phyloP scores from a whole-genome alignment of 2,329 filamentous ascomycete species.

The Fusarium globosum region DNA sequence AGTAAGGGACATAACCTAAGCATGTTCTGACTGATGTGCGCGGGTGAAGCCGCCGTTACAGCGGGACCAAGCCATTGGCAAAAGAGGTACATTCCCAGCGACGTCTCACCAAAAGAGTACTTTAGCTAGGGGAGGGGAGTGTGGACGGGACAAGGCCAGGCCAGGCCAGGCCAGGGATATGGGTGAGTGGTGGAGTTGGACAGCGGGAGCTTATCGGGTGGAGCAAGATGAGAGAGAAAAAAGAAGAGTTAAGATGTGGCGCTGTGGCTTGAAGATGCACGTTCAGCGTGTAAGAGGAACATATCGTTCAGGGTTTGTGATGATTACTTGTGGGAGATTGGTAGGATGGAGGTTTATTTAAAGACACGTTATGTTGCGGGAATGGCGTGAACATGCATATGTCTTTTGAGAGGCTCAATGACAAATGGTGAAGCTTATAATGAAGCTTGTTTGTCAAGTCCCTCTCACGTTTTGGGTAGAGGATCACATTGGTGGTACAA shows the following conservation, averaged over 20 bases:
- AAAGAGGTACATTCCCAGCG: conserved; percentile 6
- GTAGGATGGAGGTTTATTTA: background rate
- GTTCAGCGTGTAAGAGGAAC: background rate
- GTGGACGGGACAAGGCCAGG: conserved; percentile 2
- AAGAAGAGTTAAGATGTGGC: conserved; percentile 18
- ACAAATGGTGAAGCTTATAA: background rate
- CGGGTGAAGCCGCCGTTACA: conserved; percentile 43
- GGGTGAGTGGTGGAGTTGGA: conserved; percentile 31
- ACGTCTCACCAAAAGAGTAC: conserved; percentile 2
- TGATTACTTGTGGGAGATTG: background rate
- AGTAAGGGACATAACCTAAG: conserved; percentile 7
- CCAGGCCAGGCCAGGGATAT: conserved; percentile 20
- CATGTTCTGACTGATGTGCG: conserved; percentile 30
- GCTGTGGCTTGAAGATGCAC: conserved; percentile 15
- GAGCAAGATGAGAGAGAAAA: conserved; percentile 4
- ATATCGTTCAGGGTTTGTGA: background rate
- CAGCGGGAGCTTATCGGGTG: conserved; percentile 33
- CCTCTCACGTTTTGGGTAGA: background rate
- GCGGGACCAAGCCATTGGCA: conserved; percentile 15
- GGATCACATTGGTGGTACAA: background rate
- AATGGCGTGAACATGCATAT: too few relatives aligned
- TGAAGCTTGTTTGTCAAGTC: background rate
- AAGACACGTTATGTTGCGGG: background rate
- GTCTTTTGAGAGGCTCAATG: background rate
- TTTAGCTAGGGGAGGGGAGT: conserved; percentile 19